These are phyloP conservation scores for Monosporascus sp. DNA, from an alignment of 2,329 filamentous ascomycete genomes.

Conservation along the genomic window DNA sequence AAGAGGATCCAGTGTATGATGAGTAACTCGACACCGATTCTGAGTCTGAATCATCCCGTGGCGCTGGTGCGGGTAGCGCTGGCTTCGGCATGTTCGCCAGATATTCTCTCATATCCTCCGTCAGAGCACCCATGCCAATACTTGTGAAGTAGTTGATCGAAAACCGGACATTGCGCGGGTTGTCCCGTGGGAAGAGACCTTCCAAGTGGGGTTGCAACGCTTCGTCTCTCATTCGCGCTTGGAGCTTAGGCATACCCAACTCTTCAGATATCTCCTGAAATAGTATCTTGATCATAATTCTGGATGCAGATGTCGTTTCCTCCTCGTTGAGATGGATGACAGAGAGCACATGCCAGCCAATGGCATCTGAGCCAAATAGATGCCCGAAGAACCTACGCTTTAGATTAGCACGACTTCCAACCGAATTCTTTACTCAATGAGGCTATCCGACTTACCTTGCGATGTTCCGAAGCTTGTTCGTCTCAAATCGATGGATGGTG, in stretches of 20 bases:
- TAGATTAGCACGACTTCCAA: no score
- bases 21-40: constrained; percentile 76
- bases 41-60: constrained; percentile 55
- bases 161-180: constrained; percentile 86
- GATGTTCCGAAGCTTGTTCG: constrained; percentile 90
- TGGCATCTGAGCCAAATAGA: constrained; percentile 77
- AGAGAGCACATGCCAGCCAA: constrained; percentile 86
- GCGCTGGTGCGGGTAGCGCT: constrained; percentile 61
- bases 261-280: constrained; percentile 89
- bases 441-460: constrained; percentile 35
- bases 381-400: constrained; percentile 76
- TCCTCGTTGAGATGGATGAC: constrained; percentile 90
- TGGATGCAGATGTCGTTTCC: constrained; percentile 90
- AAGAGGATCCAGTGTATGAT: constrained; percentile 61
- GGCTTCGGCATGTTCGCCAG: constrained; percentile 88
- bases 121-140: constrained; percentile 91
- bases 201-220: constrained; percentile 71
- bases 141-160: constrained; percentile 99
- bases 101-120: constrained; percentile 89
- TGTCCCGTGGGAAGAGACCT: constrained; percentile 85
- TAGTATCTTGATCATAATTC: constrained; percentile 97
- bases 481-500: constrained; percentile 95
- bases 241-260: constrained; percentile 75
- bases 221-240: constrained; percentile 71
- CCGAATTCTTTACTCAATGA: no score